Percentiles rank a stretch among this genome's conserved stretches.
Evolutionary conservation across 805 yeast genomes (phyloP).

Genomic region (Ogataea ganodermae): DNA sequence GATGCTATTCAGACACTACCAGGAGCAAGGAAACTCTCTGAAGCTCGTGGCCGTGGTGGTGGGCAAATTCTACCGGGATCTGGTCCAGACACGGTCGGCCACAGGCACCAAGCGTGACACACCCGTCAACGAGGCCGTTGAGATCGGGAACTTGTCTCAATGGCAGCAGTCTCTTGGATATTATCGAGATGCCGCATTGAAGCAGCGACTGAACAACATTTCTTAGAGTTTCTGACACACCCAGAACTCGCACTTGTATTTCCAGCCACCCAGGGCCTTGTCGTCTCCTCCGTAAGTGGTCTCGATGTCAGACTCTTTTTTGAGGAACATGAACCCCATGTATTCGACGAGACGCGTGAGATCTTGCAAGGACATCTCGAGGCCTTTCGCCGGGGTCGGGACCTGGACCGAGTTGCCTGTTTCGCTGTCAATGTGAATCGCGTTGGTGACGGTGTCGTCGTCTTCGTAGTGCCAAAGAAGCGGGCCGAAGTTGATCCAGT

Average conservation of each 20-base stretch:
- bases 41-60: constrained; percentile 26
- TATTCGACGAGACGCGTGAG: constrained; percentile 45
- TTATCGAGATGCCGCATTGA: constrained; percentile 10
- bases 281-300: constrained; percentile 57
- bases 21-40: constrained; percentile 39
- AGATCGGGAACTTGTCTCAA: constrained; percentile 14
- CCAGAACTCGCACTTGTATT: constrained; percentile 70
- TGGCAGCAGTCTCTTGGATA: constrained; percentile 29
- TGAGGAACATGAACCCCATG: constrained; percentile 53
- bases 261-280: constrained; percentile 52
- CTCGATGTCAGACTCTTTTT: constrained; percentile 45
- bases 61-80: constrained; percentile 23
- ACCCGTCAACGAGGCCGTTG: constrained; percentile 2
- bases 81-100: constrained; percentile 8
- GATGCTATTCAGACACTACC: constrained; percentile 45
- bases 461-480: constrained; percentile 72
- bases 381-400: constrained; percentile 47
- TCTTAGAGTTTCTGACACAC: constrained; percentile 46
- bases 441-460: constrained; percentile 36
- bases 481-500: constrained; percentile 71
- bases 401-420: constrained; percentile 26
- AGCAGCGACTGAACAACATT: constrained; percentile 8
- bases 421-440: constrained; percentile 26
- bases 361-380: constrained; percentile 63
- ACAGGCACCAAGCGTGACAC: background rate